A percentile compares a stretch with the other conserved stretches of the same genome.
Conservation (phyloP, 2,329 filamentous ascomycete species). For the Teratosphaeria epicoccoides region DNA sequence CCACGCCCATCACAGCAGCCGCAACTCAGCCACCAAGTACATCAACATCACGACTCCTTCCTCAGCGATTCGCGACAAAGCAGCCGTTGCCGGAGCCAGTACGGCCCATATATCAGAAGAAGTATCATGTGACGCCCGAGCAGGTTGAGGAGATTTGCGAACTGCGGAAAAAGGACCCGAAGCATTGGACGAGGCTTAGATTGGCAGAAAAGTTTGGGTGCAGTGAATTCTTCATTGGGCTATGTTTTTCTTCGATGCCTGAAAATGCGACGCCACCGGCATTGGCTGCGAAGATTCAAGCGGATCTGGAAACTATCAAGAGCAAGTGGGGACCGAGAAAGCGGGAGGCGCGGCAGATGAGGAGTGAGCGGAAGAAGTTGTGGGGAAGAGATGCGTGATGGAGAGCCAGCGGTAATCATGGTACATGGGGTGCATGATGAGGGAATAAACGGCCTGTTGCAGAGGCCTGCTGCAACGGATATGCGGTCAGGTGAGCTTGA, state of each 20-base stretch:
- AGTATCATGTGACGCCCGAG: conserved; percentile 48
- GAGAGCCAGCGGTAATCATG: too few species aligned
- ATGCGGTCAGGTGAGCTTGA: neutral
- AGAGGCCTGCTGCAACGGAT: neutral
- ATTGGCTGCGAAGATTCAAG: conserved; percentile 35
- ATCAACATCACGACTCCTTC: conserved; percentile 19
- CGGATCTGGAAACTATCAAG: conserved; percentile 44
- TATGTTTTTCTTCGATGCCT: conserved; percentile 38
- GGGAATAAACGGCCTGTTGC: too few species aligned
- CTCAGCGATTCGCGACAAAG: conserved; percentile 8
- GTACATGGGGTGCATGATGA: too few species aligned
- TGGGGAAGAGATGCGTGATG: conserved; percentile 52
- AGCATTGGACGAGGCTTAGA: conserved; percentile 47
- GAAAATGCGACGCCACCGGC: neutral
- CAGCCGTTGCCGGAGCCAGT: conserved; percentile 30
- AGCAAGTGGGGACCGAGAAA: conserved; percentile 50
- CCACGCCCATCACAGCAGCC: conserved; percentile 5
- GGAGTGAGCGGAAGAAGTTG: conserved; percentile 46
- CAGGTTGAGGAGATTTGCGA: conserved; percentile 50
- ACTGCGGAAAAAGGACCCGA: conserved; percentile 45
- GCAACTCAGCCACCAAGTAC: conserved; percentile 4
- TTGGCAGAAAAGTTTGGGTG: conserved; percentile 55
- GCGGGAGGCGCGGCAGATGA: conserved; percentile 50
- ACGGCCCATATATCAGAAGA: conserved; percentile 43
- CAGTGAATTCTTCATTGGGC: conserved; percentile 50